Base-by-base conservation (phyloP, 2,329 filamentous ascomycete species). In the Alternaria sp. region DNA sequence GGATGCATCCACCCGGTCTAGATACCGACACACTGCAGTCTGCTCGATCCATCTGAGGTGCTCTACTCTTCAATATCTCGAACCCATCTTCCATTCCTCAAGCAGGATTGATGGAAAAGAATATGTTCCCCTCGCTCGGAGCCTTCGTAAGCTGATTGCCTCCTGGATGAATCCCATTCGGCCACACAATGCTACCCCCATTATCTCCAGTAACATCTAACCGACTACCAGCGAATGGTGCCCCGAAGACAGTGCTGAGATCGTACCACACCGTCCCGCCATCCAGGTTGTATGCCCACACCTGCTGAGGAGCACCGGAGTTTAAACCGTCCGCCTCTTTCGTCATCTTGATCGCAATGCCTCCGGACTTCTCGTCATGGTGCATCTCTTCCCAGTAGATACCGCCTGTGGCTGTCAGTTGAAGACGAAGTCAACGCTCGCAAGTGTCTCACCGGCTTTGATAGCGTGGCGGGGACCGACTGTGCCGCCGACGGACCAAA, bases 281-380 rank as follows among this genome's bases (percentile, higher is more conserved):
- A 51, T 74, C 71, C 5, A 77, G 59, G 18, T 68, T 66, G 54
- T 77, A 76, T 3, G 69, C 64, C 45, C 75, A 71, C 11, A 74
- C 66, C 46, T 75, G 71, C 20, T 67, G 58, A 28, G 73, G 68
- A 30, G 61, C 70, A 18, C 66, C 68, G 14, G 58, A 60, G 51
- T 66, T 67, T 10, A 77, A 63, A 4, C 72, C 72, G 33, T 72
- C 60, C 21, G 61, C 45, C 4, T 59, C 62, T 33, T 65, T 70
- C 8, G 74, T 73, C 14, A 77, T 69, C 37, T 77, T 76, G 43
- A 76, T 68, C 12, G 75, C 71, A 30, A 75, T 69, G 18, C 75
- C 72, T n/a, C 70, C 70, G 10, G 66, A 67, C 15, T 59, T 68
- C 0, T 64, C 46, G 37, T 73, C 73, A 14, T 57, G 61, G 45